Base-by-base conservation (phyloP, 2,329 filamentous ascomycete species). In the Rhinocladiella mackenziei region DNA sequence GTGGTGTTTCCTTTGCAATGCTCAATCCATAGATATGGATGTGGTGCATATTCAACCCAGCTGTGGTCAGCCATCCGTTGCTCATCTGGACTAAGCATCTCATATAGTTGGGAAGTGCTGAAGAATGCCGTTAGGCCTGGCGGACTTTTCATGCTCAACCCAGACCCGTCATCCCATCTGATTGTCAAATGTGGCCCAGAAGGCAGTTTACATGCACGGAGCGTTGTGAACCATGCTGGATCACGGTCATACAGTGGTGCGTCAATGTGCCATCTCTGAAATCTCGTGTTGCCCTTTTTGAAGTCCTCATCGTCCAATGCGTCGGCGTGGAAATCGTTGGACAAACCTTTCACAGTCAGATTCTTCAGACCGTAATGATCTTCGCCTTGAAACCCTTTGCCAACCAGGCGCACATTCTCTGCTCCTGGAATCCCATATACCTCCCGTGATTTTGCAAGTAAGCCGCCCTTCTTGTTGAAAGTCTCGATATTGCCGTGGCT, bases 191-290 rank as follows among this genome's bases (percentile, higher is more conserved):
- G 56, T 0, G 62, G 63, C 4, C 57, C 54, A 5, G 57, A 60
- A 2, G 70, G 69, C 8, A 63, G 59, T 45, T 62, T 67, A 39
- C 70, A 39, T 29, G 62, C 64, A 4, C 67, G 65, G 3, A 71
- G 58, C 2, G 66, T 67, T 4, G 67, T 71, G 51, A 70, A 70
- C 60, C 62, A 66, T 1, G 68, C 63, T 0, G 67, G 68, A 19
- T 71, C 63, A 4, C 63, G 60, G 2, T 52, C 63, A 45, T 70
- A 70, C 1, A 71, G 58, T 1, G 69, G 67, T 4, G 67, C 70
- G 44, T 73, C 69, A 11, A 72, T 68, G 45, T 73, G 70, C 70
- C 70, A 73, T 20, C 66, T 57, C 32, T 72, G 68, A 41, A 72
- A 72, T 5, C 69, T 65, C 1, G 66, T 70, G 31, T 68, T 61